A percentile compares a stretch with the other conserved stretches of the same genome.
Conservation (phyloP, 2,329 filamentous ascomycete species). For the Trichoderma lentiforme region DNA sequence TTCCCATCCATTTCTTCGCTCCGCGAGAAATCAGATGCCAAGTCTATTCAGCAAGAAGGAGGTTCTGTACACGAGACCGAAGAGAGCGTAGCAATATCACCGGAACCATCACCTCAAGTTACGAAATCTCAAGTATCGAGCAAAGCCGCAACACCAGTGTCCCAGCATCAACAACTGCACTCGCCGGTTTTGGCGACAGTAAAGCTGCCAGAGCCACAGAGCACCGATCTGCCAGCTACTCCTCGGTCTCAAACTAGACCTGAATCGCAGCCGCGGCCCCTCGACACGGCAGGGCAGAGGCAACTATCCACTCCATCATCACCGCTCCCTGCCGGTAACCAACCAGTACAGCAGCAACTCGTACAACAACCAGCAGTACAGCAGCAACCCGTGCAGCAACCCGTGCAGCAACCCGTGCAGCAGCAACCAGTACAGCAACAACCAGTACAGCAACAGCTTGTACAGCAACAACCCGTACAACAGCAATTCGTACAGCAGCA, state of each 20-base stretch:
- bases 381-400: not conserved
- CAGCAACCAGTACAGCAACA: not conserved
- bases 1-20: slow-evolving; percentile 8
- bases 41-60: not conserved
- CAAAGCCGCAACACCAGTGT: not conserved
- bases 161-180: not conserved
- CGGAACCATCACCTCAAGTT: slow-evolving; percentile 5
- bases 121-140: slow-evolving; percentile 4
- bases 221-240: not conserved
- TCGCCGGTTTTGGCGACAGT: not conserved
- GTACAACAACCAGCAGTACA: not conserved
- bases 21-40: not conserved
- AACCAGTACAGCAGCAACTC: not conserved
- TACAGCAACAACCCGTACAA: not conserved
- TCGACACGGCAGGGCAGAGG: not conserved
- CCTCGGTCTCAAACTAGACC: not conserved
- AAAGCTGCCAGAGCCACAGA: not conserved
- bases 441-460: not conserved
- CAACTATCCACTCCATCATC: not conserved
- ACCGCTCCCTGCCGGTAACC: not conserved
- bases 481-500: not conserved
- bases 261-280: not conserved
- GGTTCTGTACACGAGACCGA: not conserved
- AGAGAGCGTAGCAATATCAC: not conserved
- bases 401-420: not conserved